phyloP scores from a whole-genome alignment of 176 grass and related monocot species.

The Musa schizocarpa region DNA sequence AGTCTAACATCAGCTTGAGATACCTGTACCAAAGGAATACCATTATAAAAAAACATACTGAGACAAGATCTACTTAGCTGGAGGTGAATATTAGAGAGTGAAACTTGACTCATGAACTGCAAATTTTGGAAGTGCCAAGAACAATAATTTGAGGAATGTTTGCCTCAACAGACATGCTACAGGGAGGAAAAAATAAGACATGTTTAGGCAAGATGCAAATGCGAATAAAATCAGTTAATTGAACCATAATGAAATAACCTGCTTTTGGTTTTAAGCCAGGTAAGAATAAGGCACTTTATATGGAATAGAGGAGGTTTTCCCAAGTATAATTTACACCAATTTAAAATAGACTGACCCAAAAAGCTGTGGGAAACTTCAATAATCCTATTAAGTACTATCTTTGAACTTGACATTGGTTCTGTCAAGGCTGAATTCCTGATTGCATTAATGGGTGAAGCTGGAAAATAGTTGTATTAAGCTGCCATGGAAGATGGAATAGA shows the following conservation, averaged over 20 bases:
- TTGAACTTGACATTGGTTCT: too few relatives aligned
- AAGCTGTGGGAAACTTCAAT: too few relatives aligned
- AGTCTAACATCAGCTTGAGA: constrained; percentile 95
- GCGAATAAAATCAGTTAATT: neutral
- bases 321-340: neutral
- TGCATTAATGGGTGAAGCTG: neutral
- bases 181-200: neutral
- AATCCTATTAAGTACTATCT: too few relatives aligned
- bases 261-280: neutral
- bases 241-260: neutral
- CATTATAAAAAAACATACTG: constrained; percentile 13
- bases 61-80: constrained; percentile 7
- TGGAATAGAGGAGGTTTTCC: neutral
- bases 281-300: neutral
- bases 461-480: neutral
- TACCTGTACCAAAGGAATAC: constrained; percentile 43
- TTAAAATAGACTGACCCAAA: too few relatives aligned
- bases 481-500: neutral
- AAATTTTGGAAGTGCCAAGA: neutral
- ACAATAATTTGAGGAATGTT: neutral
- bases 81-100: neutral
- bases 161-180: neutral
- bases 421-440: neutral
- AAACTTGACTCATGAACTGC: neutral
- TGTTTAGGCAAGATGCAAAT: neutral